These are phyloP conservation scores for Herpetomonas tarakana DNA, from an alignment of 208 protist species.

Conservation along the genomic window DNA sequence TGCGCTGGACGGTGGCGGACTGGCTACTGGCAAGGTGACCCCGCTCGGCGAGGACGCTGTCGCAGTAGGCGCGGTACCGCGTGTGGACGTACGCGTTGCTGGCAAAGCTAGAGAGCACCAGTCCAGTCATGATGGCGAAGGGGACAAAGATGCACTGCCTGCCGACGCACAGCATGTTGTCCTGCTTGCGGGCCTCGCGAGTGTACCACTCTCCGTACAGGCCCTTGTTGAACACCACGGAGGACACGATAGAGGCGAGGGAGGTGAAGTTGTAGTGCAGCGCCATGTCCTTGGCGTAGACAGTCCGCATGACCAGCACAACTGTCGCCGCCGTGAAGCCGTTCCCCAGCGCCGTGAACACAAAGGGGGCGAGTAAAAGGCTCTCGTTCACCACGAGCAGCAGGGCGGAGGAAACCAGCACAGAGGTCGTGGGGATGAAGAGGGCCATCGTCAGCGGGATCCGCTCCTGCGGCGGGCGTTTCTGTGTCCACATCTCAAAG, in stretches of 20 bases:
- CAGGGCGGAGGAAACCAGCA: conserved; percentile 36
- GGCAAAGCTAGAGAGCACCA: conserved; percentile 33
- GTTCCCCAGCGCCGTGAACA: conserved; percentile 60
- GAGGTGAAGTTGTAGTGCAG: conserved; percentile 79
- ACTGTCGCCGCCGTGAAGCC: conserved; percentile 57
- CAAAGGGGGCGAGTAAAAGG: conserved; percentile 50
- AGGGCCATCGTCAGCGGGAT: conserved; percentile 64
- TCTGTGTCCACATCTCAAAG: conserved; percentile 67
- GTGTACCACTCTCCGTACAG: conserved; percentile 79
- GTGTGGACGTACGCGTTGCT: conserved; percentile 49
- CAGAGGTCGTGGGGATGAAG: conserved; percentile 41
- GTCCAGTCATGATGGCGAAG: conserved; percentile 43
- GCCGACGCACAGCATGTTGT: conserved; percentile 48
- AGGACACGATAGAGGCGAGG: conserved; percentile 36
- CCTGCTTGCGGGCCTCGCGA: conserved; percentile 43
- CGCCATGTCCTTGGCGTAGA: conserved; percentile 73
- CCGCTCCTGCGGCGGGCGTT: conserved; percentile 45
- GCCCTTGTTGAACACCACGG: conserved; percentile 65
- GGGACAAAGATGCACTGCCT: conserved; percentile 59
- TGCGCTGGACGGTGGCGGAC: no score
- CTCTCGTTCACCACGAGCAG: conserved; percentile 33
- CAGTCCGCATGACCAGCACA: conserved; percentile 71
- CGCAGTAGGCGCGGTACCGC: conserved; percentile 45
- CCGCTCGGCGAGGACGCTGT: conserved; percentile 19
- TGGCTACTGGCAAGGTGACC: neutral